Conservation (phyloP, 208 protist species). For the Leishmania guyanensis region DNA sequence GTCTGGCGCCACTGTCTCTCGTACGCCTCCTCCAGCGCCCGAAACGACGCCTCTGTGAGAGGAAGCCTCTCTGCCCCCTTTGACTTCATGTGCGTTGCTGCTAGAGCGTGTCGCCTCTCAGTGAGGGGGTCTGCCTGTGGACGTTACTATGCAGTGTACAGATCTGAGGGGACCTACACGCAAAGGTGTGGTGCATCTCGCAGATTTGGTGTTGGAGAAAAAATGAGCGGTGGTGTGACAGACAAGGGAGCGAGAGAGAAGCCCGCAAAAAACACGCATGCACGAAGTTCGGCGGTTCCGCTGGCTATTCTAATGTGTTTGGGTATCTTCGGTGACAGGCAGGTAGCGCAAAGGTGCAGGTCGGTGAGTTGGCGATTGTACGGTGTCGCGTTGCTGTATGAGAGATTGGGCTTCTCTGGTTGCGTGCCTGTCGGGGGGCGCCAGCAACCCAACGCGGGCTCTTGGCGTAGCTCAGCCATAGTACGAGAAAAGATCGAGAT, state of each 20-base stretch:
- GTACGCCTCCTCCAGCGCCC: slow-evolving; percentile 25
- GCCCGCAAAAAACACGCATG: not conserved
- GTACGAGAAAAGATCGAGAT: not conserved
- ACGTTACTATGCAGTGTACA: not conserved
- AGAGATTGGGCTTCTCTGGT: not conserved
- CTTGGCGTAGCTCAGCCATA: not conserved
- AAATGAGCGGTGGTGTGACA: not conserved
- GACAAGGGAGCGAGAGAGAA: not conserved
- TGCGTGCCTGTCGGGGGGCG: not conserved
- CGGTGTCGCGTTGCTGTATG: not conserved
- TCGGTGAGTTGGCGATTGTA: not conserved
- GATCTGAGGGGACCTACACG: not conserved
- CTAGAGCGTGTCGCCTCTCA: too few species aligned
- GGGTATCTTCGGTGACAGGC: not conserved
- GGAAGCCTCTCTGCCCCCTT: slow-evolving; percentile 10
- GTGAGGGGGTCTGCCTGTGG: not conserved
- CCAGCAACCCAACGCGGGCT: not conserved
- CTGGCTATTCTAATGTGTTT: not conserved
- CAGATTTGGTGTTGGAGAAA: not conserved
- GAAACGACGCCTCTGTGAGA: slow-evolving; percentile 22
- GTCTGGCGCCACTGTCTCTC: slow-evolving; percentile 11
- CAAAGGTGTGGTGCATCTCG: not conserved
- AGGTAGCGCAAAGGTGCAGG: too few species aligned
- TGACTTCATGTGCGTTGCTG: not conserved
- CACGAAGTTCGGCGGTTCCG: not conserved